Base-by-base conservation (phyloP, 495 filamentous ascomycete genomes). In the Tuber aestivum region DNA sequence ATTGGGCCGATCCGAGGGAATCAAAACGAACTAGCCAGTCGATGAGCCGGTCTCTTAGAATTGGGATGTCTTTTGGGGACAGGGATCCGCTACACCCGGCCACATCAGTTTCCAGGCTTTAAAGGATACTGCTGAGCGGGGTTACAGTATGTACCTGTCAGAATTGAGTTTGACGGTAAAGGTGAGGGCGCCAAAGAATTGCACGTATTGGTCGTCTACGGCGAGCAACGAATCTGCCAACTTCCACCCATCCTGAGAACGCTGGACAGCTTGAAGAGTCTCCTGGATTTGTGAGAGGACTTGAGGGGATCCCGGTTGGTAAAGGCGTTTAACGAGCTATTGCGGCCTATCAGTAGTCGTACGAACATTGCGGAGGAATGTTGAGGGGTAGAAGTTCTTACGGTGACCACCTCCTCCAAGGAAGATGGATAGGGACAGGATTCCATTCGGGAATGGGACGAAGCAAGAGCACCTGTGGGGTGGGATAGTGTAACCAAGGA, bases 181-280 rank as follows among this genome's bases (percentile, higher is more conserved):
- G 0, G 94, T 97, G 76, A 97, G 87, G 42, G 95, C 95, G n/a
- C 92, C 95, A 83, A 94, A 97, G 86, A 97, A 99, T 61, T 92
- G 90, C 80, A 94, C 89, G 71, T 94, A 89, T 41, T 91, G 87
- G 79, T 90, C 89, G 3, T 87, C 85, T 76, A 87, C 89, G 42
- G 85, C 82, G 32, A 97, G 85, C 20, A 98, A 87, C 27, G 87
- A 87, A 80, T 94, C 89, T 14, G 93, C 94, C 23, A 98, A 86
- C 74, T 92, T 87, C 95, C 94, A 98, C 72, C 94, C 95, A 80
- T 92, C 86, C 0, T 90, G 86, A 9, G 92, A 91, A 78, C 89
- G 89, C 80, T 97, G 94, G 6, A 97, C 85, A 45, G 85, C 84
- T 73, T 93, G 91, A 9, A 99, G 86, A n/a, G 89, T 88, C 41